A percentile compares a stretch with the other conserved stretches of the same genome.
Conservation (phyloP, 768 basidiomycete species). For the Tremella yokohamensis region DNA sequence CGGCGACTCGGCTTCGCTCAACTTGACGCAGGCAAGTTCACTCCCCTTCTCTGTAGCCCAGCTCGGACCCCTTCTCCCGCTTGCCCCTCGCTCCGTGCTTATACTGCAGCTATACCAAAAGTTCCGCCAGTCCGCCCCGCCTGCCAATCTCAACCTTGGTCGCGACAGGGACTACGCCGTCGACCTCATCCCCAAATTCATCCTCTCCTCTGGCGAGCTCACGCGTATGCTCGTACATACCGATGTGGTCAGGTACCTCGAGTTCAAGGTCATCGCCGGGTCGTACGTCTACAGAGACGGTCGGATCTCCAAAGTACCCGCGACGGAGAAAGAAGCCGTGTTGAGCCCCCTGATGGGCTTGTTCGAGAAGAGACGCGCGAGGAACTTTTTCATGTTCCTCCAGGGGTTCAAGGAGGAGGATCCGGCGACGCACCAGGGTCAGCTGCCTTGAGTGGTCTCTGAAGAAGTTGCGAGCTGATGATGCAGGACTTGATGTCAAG, state of each 20-base stretch:
- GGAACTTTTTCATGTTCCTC: conserved; percentile 97
- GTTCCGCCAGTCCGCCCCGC: conserved; percentile 75
- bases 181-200: conserved; percentile 98
- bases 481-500: conserved; percentile 79
- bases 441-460: conserved; percentile 15
- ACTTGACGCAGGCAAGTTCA: conserved; percentile 80
- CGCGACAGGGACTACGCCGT: conserved; percentile 97
- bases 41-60: not conserved
- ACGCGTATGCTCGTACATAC: conserved; percentile 98
- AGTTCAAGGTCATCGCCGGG: conserved; percentile 99
- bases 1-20: conserved; percentile 92
- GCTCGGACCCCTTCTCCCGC: not conserved
- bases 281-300: conserved; percentile 97
- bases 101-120: conserved; percentile 79
- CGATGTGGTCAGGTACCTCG: conserved; percentile 95
- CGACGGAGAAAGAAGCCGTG: conserved; percentile 95
- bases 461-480: conserved; percentile 4
- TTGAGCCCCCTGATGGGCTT: conserved; percentile 95
- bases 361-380: conserved; percentile 95
- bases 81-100: not conserved
- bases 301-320: conserved; percentile 93
- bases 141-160: conserved; percentile 68
- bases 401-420: conserved; percentile 94
- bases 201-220: conserved; percentile 95
- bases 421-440: conserved; percentile 93